Evolutionary conservation across 1,139 yeast genomes (phyloP), one percentile per base, ranked within the genome.

Genomic region (Groenewaldozyma sp.): DNA sequence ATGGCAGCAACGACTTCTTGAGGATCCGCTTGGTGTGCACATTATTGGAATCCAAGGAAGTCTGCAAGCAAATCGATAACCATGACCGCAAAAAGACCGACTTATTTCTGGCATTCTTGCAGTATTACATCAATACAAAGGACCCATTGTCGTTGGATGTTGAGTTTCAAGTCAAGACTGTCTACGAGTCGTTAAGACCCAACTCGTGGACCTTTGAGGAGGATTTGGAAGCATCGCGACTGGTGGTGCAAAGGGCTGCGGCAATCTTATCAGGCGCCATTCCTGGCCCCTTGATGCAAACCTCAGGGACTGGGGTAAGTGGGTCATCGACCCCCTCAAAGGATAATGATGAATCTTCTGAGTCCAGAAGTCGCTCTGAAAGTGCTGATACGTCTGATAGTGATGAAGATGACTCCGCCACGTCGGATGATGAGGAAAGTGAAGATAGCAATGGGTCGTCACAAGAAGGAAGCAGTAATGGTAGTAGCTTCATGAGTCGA

Each of bases 91-190:
- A 57, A 41, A 24, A 24, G n/a, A 16, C 27, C 3, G 62, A 63
- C 4, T 56, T 71, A 2, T 73, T 81, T 46, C 52, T 81, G 47
- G 68, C 70, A 16, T 80, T 77, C 50, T 78, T 86, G 46, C 94
- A 86, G 52, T 86, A 75, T 55, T 87, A 84, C 53, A 60, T 74
- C n/a, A 73, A 70, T 55, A 73, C 82, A 36, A 87, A 87, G 53
- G 60, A 60, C 6, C 70, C 65, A 35, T 83, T 83, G 26, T 88
- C 95, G 0, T 64, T 72, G 48, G 94, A 83, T 36, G 62, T 75
- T 3, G 73, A 73, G 39, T 77, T 76, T 49, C 70, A 65, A 35
- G 53, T 82, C n/a, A 58, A 48, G 7, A 55, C 68, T 37, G 63
- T 72, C 26, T 72, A 72, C 46, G 60, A 29, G 22, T 6, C 6